Conservation (phyloP, 192 early-diverging fungal species). For the Obelidium mucronatum region DNA sequence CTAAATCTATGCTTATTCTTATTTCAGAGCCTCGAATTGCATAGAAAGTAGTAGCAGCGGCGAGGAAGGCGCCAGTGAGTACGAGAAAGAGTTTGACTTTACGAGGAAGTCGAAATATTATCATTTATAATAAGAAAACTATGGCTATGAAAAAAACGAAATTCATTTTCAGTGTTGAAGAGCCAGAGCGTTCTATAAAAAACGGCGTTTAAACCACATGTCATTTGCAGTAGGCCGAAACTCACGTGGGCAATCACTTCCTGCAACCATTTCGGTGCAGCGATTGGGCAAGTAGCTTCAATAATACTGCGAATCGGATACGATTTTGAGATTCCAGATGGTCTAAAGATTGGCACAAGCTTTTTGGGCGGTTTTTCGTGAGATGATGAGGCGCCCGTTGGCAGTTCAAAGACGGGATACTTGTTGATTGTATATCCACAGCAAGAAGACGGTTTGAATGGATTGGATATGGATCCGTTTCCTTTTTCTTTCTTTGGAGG, state of each 20-base stretch:
- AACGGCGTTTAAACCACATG: no score
- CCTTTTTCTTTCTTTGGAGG: background rate
- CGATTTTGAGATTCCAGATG: conserved; percentile 46
- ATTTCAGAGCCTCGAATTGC: no score
- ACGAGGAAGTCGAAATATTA: conserved; percentile 10
- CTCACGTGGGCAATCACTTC: conserved; percentile 30
- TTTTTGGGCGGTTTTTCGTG: conserved; percentile 34
- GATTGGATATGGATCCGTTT: conserved; percentile 18
- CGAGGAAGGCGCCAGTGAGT: no score
- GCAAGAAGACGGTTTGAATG: conserved; percentile 59
- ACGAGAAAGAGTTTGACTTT: background rate
- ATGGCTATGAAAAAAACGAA: background rate
- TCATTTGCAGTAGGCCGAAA: no score
- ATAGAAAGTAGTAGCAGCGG: background rate
- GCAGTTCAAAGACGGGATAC: conserved; percentile 55
- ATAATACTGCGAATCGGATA: conserved; percentile 59
- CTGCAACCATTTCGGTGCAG: conserved; percentile 56
- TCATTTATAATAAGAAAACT: background rate
- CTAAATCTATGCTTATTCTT: background rate
- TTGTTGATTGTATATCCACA: conserved; percentile 63
- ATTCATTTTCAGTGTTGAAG: background rate
- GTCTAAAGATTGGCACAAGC: conserved; percentile 49
- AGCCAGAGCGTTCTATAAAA: background rate
- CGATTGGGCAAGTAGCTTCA: conserved; percentile 53
- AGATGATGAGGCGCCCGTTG: conserved; percentile 11